phyloP scores from a whole-genome alignment of 2,329 filamentous ascomycete species.

The Calonectria pseudoreteaudii region DNA sequence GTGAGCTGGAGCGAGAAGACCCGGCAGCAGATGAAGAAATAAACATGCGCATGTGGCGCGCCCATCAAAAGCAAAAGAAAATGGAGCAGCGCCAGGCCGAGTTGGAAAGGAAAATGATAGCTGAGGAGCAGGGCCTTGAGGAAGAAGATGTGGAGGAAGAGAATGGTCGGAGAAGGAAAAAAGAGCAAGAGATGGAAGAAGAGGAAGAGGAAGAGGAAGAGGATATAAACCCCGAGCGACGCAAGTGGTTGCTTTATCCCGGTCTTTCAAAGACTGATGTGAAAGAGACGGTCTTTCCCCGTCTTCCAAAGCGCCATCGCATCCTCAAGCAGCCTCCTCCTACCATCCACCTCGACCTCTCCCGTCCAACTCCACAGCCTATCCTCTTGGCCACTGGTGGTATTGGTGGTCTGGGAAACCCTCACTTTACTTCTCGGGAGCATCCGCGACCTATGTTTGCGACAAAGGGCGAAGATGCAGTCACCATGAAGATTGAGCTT shows the following conservation, averaged over 20 bases:
- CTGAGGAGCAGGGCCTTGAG: slow-evolving; percentile 15
- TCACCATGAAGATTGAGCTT: slow-evolving; percentile 83
- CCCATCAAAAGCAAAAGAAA: slow-evolving; percentile 48
- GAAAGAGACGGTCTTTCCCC: slow-evolving; percentile 62
- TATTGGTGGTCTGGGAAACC: slow-evolving; percentile 91
- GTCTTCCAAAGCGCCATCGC: slow-evolving; percentile 63
- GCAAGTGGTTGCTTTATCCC: slow-evolving; percentile 90
- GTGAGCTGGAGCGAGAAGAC: slow-evolving; percentile 84
- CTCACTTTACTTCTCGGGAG: slow-evolving; percentile 87
- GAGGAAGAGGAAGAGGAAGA: slow-evolving; percentile 52
- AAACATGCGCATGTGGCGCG: slow-evolving; percentile 47
- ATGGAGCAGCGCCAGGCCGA: slow-evolving; percentile 50
- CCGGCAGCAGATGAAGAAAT: slow-evolving; percentile 75
- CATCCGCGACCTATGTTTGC: slow-evolving; percentile 85
- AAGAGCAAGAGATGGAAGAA: slow-evolving; percentile 29
- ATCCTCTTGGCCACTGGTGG: slow-evolving; percentile 89
- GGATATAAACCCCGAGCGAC: slow-evolving; percentile 61
- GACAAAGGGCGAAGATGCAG: slow-evolving; percentile 84
- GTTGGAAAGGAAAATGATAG: slow-evolving; percentile 41
- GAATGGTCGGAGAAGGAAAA: slow-evolving; percentile 27
- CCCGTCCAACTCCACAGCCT: slow-evolving; percentile 82
- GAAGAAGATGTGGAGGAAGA: slow-evolving; percentile 25
- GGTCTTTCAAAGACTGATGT: slow-evolving; percentile 79
- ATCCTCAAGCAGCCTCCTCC: slow-evolving; percentile 75
- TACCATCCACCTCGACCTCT: slow-evolving; percentile 80